Base-by-base conservation (phyloP, 495 filamentous ascomycete genomes). In the Bombardia bombarda region DNA sequence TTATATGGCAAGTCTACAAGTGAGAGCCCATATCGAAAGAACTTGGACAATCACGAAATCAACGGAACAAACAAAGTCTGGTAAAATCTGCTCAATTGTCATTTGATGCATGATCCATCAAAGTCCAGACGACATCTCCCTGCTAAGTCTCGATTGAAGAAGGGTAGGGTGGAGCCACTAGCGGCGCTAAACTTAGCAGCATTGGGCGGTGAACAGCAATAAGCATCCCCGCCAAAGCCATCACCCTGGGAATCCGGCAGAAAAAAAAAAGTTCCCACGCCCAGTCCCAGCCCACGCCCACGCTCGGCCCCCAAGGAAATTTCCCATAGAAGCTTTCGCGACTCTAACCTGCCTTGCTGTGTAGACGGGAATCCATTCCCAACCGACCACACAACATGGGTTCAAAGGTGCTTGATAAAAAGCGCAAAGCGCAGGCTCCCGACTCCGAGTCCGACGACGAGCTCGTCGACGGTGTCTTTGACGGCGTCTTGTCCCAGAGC, bases 401-500 rank as follows among this genome's bases (percentile, higher is more conserved):
- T 38, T 50, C 60, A 32, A 60, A 61, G 54, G 35, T 57, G 12
- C 33, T 53, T 3, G 65, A 55, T 26, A 58, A 62, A 50, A 72
- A 72, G 67, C 67, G 68, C 45, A 72, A 70, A 43, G 55, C 60
- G 51, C 57, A 57, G 19, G 49, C 50, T 4, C 51, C 56, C 2
- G 65, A 66, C 23, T 42, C 53, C 1, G 56, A 68, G 31, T 57
- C 46, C 16, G 53, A 57, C 32, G 51, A 63, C 28, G 62, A 65
- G 39, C 42, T 62, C 35, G 49, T 33, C 28, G 51, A 54, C 40
- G 55, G 48, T 14, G 46, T 49, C 9, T 60, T 62, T 24, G 57
- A 65, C 35, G 59, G 59, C 14, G 51, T 61, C 35, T 34, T 65
- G 49, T 61, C 57, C 13, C 51, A 54, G 20, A 53, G 50, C 57